A percentile compares a stretch with the other conserved stretches of the same genome.
Conservation (phyloP, 2,329 filamentous ascomycete genomes). For the Aspergillus felis region DNA sequence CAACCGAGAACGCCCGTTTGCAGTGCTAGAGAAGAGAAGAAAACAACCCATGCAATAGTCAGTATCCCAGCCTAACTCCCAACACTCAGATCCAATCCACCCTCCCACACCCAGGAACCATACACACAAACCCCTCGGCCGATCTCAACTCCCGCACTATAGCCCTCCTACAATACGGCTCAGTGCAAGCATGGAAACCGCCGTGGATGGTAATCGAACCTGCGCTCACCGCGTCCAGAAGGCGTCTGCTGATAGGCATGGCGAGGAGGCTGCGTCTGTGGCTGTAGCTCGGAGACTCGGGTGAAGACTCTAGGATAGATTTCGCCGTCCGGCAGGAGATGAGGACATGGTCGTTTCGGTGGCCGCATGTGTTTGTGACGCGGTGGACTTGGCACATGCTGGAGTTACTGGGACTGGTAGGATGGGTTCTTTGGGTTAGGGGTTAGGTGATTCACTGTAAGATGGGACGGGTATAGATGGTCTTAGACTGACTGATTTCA, state of each 20-base stretch:
- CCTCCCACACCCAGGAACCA: slow-evolving; percentile 15
- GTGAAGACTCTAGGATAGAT: not conserved
- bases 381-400: slow-evolving; percentile 20
- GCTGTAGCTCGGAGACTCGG: not conserved
- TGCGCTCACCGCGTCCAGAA: not conserved
- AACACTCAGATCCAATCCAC: slow-evolving; percentile 3
- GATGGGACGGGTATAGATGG: not conserved
- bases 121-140: slow-evolving; percentile 15
- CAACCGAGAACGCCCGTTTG: not conserved
- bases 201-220: not conserved
- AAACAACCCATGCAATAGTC: slow-evolving; percentile 2
- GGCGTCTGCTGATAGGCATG: not conserved
- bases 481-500: not conserved
- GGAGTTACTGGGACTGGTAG: not conserved
- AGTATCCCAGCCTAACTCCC: not conserved
- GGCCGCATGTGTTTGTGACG: slow-evolving; percentile 20
- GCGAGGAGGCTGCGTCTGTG: not conserved
- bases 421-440: not conserved
- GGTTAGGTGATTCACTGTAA: not conserved
- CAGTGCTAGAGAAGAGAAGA: not conserved
- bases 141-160: slow-evolving; percentile 2
- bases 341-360: slow-evolving; percentile 20
- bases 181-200: slow-evolving; percentile 13
- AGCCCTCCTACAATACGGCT: slow-evolving; percentile 15
- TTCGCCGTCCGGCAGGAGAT: slow-evolving; percentile 16